Conservation (phyloP, 345 rosid genomes). For the Pelargonium nanum region DNA sequence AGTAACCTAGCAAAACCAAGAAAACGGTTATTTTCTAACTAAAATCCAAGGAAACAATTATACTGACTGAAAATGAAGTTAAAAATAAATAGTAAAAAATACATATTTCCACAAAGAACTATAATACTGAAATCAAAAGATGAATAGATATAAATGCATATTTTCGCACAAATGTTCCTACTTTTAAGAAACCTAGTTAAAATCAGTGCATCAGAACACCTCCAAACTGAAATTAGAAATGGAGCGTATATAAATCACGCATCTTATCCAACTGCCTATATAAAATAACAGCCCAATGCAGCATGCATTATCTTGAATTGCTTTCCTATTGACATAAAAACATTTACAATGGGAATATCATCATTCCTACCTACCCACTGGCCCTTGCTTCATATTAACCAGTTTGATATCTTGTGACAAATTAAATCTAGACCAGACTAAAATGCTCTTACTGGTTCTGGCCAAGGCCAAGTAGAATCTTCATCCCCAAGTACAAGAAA, state of each 20-base stretch:
- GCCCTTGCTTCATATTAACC: too few species aligned
- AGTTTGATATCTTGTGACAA: too few species aligned
- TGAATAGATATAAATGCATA: not conserved
- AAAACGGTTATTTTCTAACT: not conserved
- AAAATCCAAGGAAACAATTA: not conserved
- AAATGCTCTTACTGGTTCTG: too few species aligned
- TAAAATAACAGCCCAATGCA: not conserved
- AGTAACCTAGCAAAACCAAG: not conserved
- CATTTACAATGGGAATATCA: not conserved
- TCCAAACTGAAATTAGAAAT: not conserved
- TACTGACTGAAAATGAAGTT: not conserved
- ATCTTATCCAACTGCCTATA: not conserved
- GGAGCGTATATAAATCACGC: not conserved
- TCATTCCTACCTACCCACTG: too few species aligned
- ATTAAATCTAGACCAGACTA: too few species aligned
- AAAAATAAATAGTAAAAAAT: too few species aligned
- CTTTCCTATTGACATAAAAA: too few species aligned
- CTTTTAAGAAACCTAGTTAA: not conserved
- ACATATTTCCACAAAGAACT: not conserved
- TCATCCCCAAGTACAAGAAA: too few species aligned
- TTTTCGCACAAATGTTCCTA: too few species aligned
- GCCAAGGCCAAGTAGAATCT: too few species aligned
- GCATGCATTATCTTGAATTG: not conserved
- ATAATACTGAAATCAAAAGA: not conserved
- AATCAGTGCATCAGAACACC: not conserved